phyloP scores from a whole-genome alignment of 257 asterid genomes.

The Cynanchum wilfordii region DNA sequence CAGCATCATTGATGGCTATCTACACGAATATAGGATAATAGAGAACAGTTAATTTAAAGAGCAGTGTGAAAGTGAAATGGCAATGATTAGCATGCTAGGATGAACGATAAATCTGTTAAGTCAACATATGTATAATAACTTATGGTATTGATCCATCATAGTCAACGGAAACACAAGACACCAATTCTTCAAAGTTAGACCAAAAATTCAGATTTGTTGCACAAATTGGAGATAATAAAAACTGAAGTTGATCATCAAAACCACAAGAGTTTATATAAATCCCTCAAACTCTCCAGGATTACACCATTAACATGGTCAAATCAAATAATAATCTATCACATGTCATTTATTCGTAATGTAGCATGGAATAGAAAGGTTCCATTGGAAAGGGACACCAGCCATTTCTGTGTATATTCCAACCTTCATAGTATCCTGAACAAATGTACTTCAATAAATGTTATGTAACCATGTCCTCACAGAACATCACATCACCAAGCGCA shows the following conservation, averaged over 20 bases:
- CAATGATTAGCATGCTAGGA: background rate
- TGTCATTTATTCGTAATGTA: too few relatives aligned
- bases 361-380: too few relatives aligned
- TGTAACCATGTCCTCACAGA: too few relatives aligned
- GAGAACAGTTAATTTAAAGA: constrained; percentile 7
- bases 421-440: too few relatives aligned
- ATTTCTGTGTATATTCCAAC: too few relatives aligned
- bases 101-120: background rate
- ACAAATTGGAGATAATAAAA: background rate
- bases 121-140: background rate
- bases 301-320: background rate
- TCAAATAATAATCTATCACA: background rate
- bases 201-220: background rate
- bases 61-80: background rate
- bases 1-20: constrained; percentile 84
- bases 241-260: background rate
- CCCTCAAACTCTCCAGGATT: background rate
- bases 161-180: background rate
- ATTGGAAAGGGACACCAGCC: too few relatives aligned
- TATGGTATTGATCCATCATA: background rate
- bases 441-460: too few relatives aligned
- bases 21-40: constrained; percentile 25
- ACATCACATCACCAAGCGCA: too few relatives aligned
- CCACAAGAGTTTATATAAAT: background rate
- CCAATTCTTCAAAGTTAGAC: background rate